These are phyloP conservation scores for Aureobasidium sp. DNA, from an alignment of 2,329 filamentous ascomycete species.

Conservation along the genomic window DNA sequence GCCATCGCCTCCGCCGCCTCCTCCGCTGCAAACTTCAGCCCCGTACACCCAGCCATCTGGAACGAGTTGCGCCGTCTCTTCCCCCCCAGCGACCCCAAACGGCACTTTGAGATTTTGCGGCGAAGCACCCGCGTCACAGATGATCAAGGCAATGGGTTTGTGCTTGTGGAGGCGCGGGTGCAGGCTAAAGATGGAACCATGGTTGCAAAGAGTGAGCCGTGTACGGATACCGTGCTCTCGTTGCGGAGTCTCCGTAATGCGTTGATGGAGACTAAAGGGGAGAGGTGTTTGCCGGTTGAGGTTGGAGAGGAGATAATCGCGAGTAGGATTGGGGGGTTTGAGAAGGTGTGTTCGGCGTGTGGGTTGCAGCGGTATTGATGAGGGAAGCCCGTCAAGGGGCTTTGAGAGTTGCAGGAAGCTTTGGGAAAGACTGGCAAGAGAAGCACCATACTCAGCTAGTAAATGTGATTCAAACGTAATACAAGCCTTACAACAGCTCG, in stretches of 20 bases:
- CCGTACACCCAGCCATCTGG: conserved; percentile 6
- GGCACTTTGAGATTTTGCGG: background rate
- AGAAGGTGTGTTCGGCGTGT: conserved; percentile 3
- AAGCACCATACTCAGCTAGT: background rate
- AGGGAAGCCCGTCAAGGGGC: background rate
- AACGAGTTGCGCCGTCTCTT: background rate
- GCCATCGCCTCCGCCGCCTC: background rate
- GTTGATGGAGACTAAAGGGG: background rate
- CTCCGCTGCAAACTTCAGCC: background rate
- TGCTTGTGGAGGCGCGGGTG: background rate
- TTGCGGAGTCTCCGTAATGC: background rate
- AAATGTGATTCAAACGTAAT: background rate
- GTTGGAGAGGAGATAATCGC: background rate
- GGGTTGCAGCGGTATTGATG: background rate
- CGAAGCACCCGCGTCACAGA: background rate
- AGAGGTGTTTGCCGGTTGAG: background rate
- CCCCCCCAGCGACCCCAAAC: background rate
- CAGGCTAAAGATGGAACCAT: background rate
- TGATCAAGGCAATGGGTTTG: background rate
- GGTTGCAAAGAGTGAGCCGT: background rate
- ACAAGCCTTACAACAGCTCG: no score
- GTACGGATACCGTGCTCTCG: background rate
- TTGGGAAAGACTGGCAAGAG: no score
- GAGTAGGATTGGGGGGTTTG: background rate
- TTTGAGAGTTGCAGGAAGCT: background rate